Percentiles rank a stretch among this genome's conserved stretches.
These are phyloP conservation scores for Stereocaulon alpinum DNA, from an alignment of 495 filamentous ascomycete genomes.

Conservation along the genomic window DNA sequence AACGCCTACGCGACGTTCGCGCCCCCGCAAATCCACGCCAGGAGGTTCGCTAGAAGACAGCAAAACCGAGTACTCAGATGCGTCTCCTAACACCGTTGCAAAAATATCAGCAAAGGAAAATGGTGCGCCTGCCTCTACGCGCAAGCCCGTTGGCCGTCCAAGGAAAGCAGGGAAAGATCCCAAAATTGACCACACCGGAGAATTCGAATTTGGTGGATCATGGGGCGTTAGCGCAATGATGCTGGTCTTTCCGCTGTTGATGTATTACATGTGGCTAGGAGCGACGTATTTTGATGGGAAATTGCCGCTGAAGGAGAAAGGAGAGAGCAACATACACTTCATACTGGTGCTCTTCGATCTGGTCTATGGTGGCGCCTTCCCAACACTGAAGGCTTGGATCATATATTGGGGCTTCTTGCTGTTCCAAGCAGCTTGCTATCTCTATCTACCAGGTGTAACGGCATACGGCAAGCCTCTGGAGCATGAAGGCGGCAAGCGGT, in stretches of 20 bases:
- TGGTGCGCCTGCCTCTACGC: slow-evolving; percentile 10
- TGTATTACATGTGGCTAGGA: slow-evolving; percentile 99
- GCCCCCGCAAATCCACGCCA: slow-evolving; percentile 13
- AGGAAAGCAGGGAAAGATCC: slow-evolving; percentile 57
- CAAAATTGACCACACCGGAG: slow-evolving; percentile 66
- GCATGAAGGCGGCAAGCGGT: slow-evolving; percentile 68
- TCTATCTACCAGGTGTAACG: slow-evolving; percentile 73
- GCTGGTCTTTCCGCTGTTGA: slow-evolving; percentile 81
- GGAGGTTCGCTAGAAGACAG: neutral
- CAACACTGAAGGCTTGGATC: slow-evolving; percentile 66
- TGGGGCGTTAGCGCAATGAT: slow-evolving; percentile 71
- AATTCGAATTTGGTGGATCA: slow-evolving; percentile 85
- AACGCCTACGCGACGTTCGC: slow-evolving; percentile 41
- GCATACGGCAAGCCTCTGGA: slow-evolving; percentile 76
- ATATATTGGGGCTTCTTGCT: slow-evolving; percentile 92
- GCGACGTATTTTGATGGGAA: slow-evolving; percentile 82
- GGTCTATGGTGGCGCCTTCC: slow-evolving; percentile 73
- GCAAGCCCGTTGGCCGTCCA: slow-evolving; percentile 30
- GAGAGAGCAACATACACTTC: slow-evolving; percentile 59
- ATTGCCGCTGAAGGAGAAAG: slow-evolving; percentile 56
- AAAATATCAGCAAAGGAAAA: neutral
- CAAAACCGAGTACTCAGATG: slow-evolving; percentile 4
- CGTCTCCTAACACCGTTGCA: neutral
- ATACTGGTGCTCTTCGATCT: slow-evolving; percentile 53
- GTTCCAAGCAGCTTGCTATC: slow-evolving; percentile 71